A percentile compares a stretch with the other conserved stretches of the same genome.
Evolutionary conservation across 345 rosid species (phyloP).

Genomic region (Murraya paniculata): DNA sequence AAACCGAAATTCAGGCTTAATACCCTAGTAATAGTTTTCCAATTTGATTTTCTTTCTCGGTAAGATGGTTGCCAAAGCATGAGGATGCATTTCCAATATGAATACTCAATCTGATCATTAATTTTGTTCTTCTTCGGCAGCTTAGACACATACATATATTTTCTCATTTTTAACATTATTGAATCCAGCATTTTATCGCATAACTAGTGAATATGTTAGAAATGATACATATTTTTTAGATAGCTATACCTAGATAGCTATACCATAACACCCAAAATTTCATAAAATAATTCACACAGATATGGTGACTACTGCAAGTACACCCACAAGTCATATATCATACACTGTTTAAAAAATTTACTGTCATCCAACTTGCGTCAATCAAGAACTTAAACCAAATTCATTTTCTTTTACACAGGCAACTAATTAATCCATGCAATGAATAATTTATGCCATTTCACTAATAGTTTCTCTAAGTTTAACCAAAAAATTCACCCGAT

Average conservation of each 20-base stretch:
- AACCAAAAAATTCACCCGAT: conserved; percentile 43
- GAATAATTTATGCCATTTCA: conserved; percentile 10
- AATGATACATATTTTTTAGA: background rate
- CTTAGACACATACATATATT: too few species aligned
- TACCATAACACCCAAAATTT: background rate
- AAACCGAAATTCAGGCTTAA: too few species aligned
- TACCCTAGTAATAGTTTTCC: too few species aligned
- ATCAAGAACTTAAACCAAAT: conserved; percentile 18
- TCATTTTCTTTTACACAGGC: conserved; percentile 36
- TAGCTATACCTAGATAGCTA: background rate
- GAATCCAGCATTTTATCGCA: background rate
- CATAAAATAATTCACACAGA: conserved; percentile 9
- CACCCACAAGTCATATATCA: conserved; percentile 1
- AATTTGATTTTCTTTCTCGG: too few species aligned
- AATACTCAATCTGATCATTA: too few species aligned
- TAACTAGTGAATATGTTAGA: background rate
- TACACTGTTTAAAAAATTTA: conserved; percentile 25
- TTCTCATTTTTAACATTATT: too few species aligned
- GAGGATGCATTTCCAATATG: too few species aligned
- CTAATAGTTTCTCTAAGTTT: conserved; percentile 24
- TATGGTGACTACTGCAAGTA: conserved; percentile 16
- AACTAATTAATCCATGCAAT: conserved; percentile 23
- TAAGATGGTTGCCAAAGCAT: too few species aligned
- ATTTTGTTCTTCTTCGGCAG: too few species aligned
- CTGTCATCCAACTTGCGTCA: conserved; percentile 34